A percentile compares a stretch with the other conserved stretches of the same genome.
Conservation (phyloP, 2,329 filamentous ascomycete species). For the Apiospora marii region DNA sequence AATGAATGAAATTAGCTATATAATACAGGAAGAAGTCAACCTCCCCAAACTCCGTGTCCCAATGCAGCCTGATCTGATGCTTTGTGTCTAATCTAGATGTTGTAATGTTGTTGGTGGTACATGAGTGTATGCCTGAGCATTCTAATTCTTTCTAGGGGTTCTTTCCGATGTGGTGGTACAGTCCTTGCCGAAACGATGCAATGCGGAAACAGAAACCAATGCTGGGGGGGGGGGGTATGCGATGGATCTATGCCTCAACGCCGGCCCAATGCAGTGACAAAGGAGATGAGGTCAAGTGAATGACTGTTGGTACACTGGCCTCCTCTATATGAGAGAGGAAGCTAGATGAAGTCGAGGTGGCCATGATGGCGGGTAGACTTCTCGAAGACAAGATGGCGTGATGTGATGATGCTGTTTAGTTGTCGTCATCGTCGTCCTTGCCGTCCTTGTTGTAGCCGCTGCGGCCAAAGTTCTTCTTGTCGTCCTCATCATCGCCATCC, state of each 20-base stretch:
- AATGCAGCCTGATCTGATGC: slow-evolving; percentile 14
- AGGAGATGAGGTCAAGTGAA: slow-evolving; percentile 5
- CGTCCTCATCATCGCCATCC: slow-evolving; percentile 30
- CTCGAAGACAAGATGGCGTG: background rate
- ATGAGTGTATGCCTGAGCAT: slow-evolving; percentile 21
- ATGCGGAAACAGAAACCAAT: background rate
- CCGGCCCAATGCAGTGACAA: slow-evolving; percentile 25
- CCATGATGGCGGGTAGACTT: background rate
- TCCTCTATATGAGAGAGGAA: background rate
- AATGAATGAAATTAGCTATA: slow-evolving; percentile 39
- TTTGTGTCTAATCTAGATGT: slow-evolving; percentile 14
- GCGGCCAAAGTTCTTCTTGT: slow-evolving; percentile 40
- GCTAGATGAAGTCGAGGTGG: slow-evolving; percentile 1
- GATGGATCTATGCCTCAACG: background rate
- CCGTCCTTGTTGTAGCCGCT: slow-evolving; percentile 46
- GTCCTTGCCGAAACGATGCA: background rate
- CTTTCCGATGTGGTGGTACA: background rate
- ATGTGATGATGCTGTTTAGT: background rate
- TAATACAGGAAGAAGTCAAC: slow-evolving; percentile 16
- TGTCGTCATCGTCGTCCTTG: slow-evolving; percentile 31
- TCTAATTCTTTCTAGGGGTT: slow-evolving; percentile 17
- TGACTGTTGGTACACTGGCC: slow-evolving; percentile 23
- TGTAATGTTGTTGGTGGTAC: slow-evolving; percentile 19
- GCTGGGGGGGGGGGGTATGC: slow-evolving; percentile 2
- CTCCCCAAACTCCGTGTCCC: slow-evolving; percentile 3